Evolutionary conservation across 768 basidiomycete species (phyloP), one percentile per base, ranked within the genome.

Genomic region (Tylopilus vinaceipallidus): DNA sequence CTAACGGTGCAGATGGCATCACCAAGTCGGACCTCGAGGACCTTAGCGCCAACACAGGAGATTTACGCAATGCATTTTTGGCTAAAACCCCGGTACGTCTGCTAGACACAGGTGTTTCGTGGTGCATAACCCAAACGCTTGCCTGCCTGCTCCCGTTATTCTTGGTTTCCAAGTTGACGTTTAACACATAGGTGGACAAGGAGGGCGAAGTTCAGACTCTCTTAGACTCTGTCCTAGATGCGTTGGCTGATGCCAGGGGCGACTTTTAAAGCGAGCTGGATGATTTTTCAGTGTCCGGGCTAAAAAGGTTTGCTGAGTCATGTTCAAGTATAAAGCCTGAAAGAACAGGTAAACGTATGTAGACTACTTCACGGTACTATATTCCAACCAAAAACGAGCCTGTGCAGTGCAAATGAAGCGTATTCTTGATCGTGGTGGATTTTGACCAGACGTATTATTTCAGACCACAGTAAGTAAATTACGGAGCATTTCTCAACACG

Each of bases 71-170:
- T 3, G 36, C 16, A 3, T 3, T 56, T 12, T 2, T 8, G 20
- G 8, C 0, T 27, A 43, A 33, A 8, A 1, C 11, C 8, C 36
- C 55, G 26, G 55, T 56, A 30, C 38, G 55, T 51, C 30, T 35
- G 38, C 26, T 16, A 14, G 32, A 6, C 32, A 20, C 22, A 22
- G 37, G 12, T 7, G 16, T 6, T 3, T 24, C 22, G n/a, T 19
- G 24, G 26, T 26, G 6, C 12, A 7, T 22, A 36, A 8, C 42
- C n/a, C 29, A 10, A 33, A 34, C 27, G 12, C 49, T 6, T 23
- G 27, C n/a, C n/a, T 17, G 13, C 22, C 37, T 22, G 22, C 22
- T 17, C 22, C 22, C 20, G 13, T 38, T 38, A 2, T 16, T 38
- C 23, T 38, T n/a, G n/a, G 13, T 38, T 38, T 33, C n/a, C n/a